phyloP scores from a whole-genome alignment of 192 early-diverging fungal species.

The Coemansia sp. region DNA sequence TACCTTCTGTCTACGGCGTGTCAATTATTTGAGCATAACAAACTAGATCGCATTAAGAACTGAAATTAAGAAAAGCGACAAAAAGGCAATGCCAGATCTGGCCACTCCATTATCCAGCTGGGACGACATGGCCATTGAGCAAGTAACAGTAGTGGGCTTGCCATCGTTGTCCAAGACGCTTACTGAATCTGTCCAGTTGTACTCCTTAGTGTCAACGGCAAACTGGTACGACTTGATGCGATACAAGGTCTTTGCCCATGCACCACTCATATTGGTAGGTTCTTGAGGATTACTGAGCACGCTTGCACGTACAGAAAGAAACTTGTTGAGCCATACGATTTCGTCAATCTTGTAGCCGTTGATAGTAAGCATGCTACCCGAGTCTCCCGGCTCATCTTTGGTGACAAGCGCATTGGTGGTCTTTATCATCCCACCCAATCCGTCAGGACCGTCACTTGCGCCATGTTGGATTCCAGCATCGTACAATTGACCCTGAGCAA shows the following conservation, averaged over 20 bases:
- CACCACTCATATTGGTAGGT: slow-evolving; percentile 26
- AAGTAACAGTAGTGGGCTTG: slow-evolving; percentile 16
- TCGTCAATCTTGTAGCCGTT: slow-evolving; percentile 31
- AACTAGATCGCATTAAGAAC: neutral
- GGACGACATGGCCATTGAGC: neutral
- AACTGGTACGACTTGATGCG: slow-evolving; percentile 58
- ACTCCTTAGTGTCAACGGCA: slow-evolving; percentile 26
- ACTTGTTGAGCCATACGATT: slow-evolving; percentile 42
- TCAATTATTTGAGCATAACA: no score
- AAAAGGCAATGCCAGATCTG: neutral
- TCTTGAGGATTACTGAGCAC: slow-evolving; percentile 51
- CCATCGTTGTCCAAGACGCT: slow-evolving; percentile 50
- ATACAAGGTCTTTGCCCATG: slow-evolving; percentile 50
- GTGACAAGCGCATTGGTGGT: slow-evolving; percentile 23
- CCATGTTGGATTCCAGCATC: slow-evolving; percentile 56
- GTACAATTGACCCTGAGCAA: slow-evolving; percentile 53
- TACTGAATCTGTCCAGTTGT: slow-evolving; percentile 34
- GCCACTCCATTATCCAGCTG: neutral
- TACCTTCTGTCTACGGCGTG: no score
- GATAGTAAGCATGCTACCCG: slow-evolving; percentile 24
- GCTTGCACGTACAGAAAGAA: slow-evolving; percentile 38
- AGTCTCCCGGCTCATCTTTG: slow-evolving; percentile 7
- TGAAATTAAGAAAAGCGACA: neutral
- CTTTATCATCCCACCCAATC: slow-evolving; percentile 27
- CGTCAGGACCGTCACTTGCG: slow-evolving; percentile 20